phyloP scores from a whole-genome alignment of 768 basidiomycete species.

The Arthromyces matolae region DNA sequence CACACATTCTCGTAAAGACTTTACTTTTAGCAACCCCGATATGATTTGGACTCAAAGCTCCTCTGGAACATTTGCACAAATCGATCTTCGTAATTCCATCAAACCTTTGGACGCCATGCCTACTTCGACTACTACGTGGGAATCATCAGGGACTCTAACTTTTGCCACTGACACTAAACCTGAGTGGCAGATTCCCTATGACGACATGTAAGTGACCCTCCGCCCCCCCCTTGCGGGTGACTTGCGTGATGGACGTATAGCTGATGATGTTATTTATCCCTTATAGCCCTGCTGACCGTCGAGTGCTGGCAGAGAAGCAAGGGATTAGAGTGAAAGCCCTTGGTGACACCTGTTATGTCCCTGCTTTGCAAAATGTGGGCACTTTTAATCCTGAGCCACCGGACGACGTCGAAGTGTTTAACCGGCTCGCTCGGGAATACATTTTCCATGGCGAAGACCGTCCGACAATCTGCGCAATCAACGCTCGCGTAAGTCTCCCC shows the following conservation, averaged over 20 bases:
- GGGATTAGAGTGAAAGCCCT: conserved; percentile 48
- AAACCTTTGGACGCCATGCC: conserved; percentile 68
- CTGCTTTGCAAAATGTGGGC: conserved; percentile 56
- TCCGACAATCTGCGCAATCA: conserved; percentile 48
- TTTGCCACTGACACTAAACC: conserved; percentile 58
- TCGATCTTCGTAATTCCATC: conserved; percentile 64
- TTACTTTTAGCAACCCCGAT: conserved; percentile 67
- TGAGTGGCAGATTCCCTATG: conserved; percentile 70
- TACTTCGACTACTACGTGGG: conserved; percentile 64
- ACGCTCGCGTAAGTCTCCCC: conserved; percentile 46
- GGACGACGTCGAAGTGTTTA: conserved; percentile 49
- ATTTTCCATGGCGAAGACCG: conserved; percentile 48
- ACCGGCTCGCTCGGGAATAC: conserved; percentile 61
- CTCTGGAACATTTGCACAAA: conserved; percentile 75
- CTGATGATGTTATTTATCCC: conserved; percentile 6
- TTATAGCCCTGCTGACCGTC: conserved; percentile 36
- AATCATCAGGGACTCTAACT: conserved; percentile 56
- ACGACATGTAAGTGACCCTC: conserved; percentile 57
- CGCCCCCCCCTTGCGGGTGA: no score
- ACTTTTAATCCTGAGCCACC: conserved; percentile 35
- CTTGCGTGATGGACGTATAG: neutral
- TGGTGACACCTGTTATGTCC: conserved; percentile 52
- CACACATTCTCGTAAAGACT: conserved; percentile 40
- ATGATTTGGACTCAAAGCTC: conserved; percentile 70
- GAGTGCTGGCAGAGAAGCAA: conserved; percentile 28